These are phyloP conservation scores for Penicillium vulpinum DNA, from an alignment of 2,329 filamentous ascomycete species.

Conservation along the genomic window DNA sequence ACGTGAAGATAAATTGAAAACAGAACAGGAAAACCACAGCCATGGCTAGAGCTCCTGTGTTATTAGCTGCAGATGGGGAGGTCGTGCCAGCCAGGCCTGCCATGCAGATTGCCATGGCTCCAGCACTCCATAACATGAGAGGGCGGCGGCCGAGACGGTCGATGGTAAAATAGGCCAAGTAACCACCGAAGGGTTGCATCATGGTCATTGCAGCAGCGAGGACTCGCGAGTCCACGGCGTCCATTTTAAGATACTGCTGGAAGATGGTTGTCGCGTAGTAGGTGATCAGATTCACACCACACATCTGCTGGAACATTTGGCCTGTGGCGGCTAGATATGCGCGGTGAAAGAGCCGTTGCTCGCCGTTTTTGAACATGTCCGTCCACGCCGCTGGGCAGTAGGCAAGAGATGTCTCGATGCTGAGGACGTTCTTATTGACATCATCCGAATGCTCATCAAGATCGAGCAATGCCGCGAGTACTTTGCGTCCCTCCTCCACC, in stretches of 20 bases:
- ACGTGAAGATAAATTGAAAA: constrained; percentile 14
- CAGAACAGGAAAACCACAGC: constrained; percentile 14
- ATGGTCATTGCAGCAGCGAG: constrained; percentile 11
- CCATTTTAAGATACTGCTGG: constrained; percentile 11
- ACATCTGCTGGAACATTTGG: constrained; percentile 49
- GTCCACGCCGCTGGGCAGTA: constrained; percentile 46
- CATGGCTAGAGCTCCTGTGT: constrained; percentile 9
- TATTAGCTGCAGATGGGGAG: constrained; percentile 2
- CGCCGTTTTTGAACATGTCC: constrained; percentile 55
- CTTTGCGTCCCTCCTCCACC: constrained; percentile 24
- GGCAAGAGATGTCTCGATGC: constrained; percentile 49
- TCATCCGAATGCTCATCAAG: constrained; percentile 34
- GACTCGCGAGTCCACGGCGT: constrained; percentile 2
- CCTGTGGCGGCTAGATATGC: constrained; percentile 50
- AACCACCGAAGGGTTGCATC: constrained; percentile 37
- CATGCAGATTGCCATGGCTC: constrained; percentile 15
- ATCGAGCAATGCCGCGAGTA: constrained; percentile 18
- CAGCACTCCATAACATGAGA: constrained; percentile 25
- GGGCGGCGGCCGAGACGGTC: constrained; percentile 37
- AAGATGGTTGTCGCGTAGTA: constrained; percentile 39
- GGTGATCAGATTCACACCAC: constrained; percentile 37
- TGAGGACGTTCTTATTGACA: constrained; percentile 47
- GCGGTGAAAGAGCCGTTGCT: constrained; percentile 52
- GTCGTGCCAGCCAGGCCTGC: constrained; percentile 11
- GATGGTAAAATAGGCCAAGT: constrained; percentile 44